Conservation (phyloP, 2,329 filamentous ascomycete genomes). For the Penicillium hesseltinei region DNA sequence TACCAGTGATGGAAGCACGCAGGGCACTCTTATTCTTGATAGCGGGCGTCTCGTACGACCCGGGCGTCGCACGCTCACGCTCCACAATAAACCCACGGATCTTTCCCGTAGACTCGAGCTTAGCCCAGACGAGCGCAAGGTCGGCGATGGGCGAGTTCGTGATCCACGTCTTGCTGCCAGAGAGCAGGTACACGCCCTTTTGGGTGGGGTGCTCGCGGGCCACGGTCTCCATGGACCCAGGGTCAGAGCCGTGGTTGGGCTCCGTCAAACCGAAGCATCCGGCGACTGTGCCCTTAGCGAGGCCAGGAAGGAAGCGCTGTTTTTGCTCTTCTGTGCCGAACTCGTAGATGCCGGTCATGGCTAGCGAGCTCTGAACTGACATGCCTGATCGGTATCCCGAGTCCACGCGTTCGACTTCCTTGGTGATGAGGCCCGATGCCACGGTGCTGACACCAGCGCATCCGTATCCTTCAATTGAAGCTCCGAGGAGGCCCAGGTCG, state of each 20-base stretch:
- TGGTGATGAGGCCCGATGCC: constrained; percentile 83
- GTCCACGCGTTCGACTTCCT: constrained; percentile 86
- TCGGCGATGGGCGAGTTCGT: constrained; percentile 91
- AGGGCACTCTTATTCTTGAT: constrained; percentile 96
- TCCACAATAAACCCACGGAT: constrained; percentile 92
- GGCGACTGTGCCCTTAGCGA: constrained; percentile 78
- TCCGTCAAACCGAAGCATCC: constrained; percentile 90
- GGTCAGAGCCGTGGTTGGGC: constrained; percentile 89
- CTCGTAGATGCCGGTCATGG: constrained; percentile 88
- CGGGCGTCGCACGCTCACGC: constrained; percentile 76
- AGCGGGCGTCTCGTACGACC: constrained; percentile 84
- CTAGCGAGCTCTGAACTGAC: constrained; percentile 90
- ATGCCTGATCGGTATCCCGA: constrained; percentile 90
- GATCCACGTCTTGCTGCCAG: constrained; percentile 90
- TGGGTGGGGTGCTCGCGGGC: constrained; percentile 83
- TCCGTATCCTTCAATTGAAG: constrained; percentile 81
- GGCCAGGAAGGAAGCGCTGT: constrained; percentile 73
- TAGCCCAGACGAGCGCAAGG: constrained; percentile 86
- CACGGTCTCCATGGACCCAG: constrained; percentile 83
- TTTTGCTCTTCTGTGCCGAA: constrained; percentile 86
- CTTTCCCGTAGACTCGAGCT: constrained; percentile 85
- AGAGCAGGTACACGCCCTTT: constrained; percentile 75
- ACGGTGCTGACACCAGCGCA: constrained; percentile 87
- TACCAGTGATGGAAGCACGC: constrained; percentile 88
- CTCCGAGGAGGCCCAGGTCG: constrained; percentile 80